Conservation (phyloP, 495 filamentous ascomycete species). For the Penicillium longicatenatum region DNA sequence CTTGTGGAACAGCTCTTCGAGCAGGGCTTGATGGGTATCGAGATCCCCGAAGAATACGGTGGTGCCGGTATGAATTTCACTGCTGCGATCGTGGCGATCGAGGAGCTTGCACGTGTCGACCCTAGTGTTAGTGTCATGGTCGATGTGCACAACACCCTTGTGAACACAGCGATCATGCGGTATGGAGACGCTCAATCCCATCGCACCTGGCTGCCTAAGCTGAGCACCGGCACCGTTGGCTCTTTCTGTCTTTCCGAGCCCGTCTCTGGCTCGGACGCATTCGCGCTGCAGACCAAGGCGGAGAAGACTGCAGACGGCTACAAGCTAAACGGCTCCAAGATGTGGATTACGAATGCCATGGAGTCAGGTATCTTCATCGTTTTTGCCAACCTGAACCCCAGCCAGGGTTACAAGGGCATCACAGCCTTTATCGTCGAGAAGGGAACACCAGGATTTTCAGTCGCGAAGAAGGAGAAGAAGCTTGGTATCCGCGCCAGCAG, state of each 20-base stretch:
- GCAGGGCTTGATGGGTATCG: slow-evolving; percentile 95
- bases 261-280: slow-evolving; percentile 90
- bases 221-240: slow-evolving; percentile 89
- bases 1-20: slow-evolving; percentile 94
- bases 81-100: slow-evolving; percentile 90
- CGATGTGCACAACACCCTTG: slow-evolving; percentile 96
- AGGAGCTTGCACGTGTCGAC: slow-evolving; percentile 93
- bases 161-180: slow-evolving; percentile 90
- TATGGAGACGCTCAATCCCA: slow-evolving; percentile 75
- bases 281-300: slow-evolving; percentile 89
- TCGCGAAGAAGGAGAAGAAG: slow-evolving; percentile 99
- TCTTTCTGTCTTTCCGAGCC: slow-evolving; percentile 98
- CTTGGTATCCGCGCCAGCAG: slow-evolving; percentile 92
- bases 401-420: slow-evolving; percentile 92
- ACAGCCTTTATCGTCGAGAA: slow-evolving; percentile 96
- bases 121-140: slow-evolving; percentile 91
- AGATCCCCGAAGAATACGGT: slow-evolving; percentile 96
- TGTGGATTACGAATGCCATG: slow-evolving; percentile 99
- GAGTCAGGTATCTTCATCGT: slow-evolving; percentile 97
- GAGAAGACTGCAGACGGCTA: slow-evolving; percentile 75
- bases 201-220: slow-evolving; percentile 80
- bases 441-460: slow-evolving; percentile 81
- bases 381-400: slow-evolving; percentile 90
- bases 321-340: slow-evolving; percentile 88
- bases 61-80: slow-evolving; percentile 99